A percentile compares a stretch with the other conserved stretches of the same genome.
phyloP scores from a whole-genome alignment of 495 filamentous ascomycete genomes.

The Aspergillus asperescens region DNA sequence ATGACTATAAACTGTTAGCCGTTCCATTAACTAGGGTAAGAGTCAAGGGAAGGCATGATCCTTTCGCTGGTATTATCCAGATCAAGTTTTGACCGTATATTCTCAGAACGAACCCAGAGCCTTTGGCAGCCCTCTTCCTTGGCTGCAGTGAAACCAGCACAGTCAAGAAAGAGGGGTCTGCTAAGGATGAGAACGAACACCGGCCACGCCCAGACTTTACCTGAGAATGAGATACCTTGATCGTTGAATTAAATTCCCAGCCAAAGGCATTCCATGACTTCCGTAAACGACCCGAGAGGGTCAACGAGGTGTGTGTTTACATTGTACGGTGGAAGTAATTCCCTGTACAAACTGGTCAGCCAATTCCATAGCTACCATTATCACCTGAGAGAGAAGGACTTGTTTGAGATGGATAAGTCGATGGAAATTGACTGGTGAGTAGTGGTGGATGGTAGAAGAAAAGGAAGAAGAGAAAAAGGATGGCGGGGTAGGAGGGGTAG shows the following conservation, averaged over 20 bases:
- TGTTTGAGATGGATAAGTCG: constrained; percentile 8
- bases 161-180: constrained; percentile 10
- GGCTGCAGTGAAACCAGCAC: constrained; percentile 5
- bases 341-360: constrained; percentile 16
- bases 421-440: background rate
- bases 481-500: constrained; percentile 14
- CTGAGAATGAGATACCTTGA: constrained; percentile 64
- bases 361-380: background rate
- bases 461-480: constrained; percentile 2
- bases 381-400: constrained; percentile 17
- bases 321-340: constrained; percentile 11
- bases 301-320: constrained; percentile 18
- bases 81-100: constrained; percentile 97
- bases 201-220: constrained; percentile 60
- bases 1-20: constrained; percentile 36
- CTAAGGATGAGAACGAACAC: constrained; percentile 52
- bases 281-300: constrained; percentile 20
- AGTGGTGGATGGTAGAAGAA: constrained; percentile 1
- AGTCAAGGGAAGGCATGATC: constrained; percentile 67
- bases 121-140: constrained; percentile 11
- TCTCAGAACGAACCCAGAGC: constrained; percentile 69
- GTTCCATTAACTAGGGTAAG: constrained; percentile 32
- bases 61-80: constrained; percentile 99
- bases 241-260: constrained; percentile 36
- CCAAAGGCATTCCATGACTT: constrained; percentile 41